Base-by-base conservation (phyloP, 805 yeast genomes). In the Huiozyma sinensis region DNA sequence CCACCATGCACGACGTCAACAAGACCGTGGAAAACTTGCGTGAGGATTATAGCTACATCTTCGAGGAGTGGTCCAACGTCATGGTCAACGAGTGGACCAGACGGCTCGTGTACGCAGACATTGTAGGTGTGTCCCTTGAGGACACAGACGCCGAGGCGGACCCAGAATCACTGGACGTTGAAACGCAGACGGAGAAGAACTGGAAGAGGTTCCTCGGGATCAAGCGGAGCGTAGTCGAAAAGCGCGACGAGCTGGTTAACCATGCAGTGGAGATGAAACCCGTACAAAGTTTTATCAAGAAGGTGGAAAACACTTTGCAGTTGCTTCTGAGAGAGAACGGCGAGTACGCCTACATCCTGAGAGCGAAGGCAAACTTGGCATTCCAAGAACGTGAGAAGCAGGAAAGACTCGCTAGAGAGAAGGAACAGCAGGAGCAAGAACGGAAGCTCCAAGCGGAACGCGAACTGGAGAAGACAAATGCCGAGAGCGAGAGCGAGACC, bases 21-120 rank as follows among this genome's bases (percentile, higher is more conserved):
- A 52, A 60, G 4, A 61, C 59, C 6, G 63, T 68, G 8, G 64
- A 68, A 29, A 54, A 56, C 1, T 60, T 68, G 32, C 70, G 75
- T 54, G 57, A 64, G 17, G 58, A 65, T 17, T 71, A 80, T 33
- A 69, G 82, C 43, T 89, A 83, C 49, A 71, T 80, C 0, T 72
- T 79, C 56, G 89, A 83, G 58, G 83, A 83, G 48, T 83, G 83
- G 68, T 79, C 81, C 6, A 88, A 82, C 44, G 73, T 77, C 6
- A 70, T 83, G 29, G 70, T 82, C 44, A 71, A 66, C 50, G 86
- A 81, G 51, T 82, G 80, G 64, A 73, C 83, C 6, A 73, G 74
- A 42, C 72, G 76, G 46, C 70, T 83, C 55, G 72, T 79, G 42
- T 64, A 66, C 17, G 52, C 56, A 3, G 66, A 61, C 36, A 58